Evolutionary conservation across 2,329 filamentous ascomycete species (phyloP).

Genomic region (Beauveria caledonica): DNA sequence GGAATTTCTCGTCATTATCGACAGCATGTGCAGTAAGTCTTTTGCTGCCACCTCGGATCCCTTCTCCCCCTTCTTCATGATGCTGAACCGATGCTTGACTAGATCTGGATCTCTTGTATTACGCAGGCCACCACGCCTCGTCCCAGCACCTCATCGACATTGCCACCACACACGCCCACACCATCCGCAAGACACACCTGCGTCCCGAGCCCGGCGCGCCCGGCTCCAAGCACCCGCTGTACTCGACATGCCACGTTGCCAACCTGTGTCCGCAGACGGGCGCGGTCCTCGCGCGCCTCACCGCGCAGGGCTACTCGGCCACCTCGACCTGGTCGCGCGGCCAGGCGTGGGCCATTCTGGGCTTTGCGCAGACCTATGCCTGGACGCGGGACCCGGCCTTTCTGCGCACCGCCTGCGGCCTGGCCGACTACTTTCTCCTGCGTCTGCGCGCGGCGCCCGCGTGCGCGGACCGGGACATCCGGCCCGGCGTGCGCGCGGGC

Average conservation of each 20-base stretch:
- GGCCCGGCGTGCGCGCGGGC: slow-evolving; percentile 4
- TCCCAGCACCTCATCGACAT: slow-evolving; percentile 23
- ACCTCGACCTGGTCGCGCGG: slow-evolving; percentile 41
- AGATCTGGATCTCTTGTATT: slow-evolving; percentile 30
- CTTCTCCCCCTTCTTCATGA: not conserved
- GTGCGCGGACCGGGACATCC: slow-evolving; percentile 17
- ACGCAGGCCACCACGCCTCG: slow-evolving; percentile 26
- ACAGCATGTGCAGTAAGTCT: slow-evolving; percentile 29
- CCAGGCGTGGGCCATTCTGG: slow-evolving; percentile 41
- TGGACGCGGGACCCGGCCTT: slow-evolving; percentile 37
- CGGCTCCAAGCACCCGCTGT: slow-evolving; percentile 12
- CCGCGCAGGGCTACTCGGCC: slow-evolving; percentile 37
- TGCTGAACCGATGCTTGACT: not conserved
- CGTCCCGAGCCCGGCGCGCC: slow-evolving; percentile 20
- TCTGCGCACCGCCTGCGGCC: slow-evolving; percentile 32
- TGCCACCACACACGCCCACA: slow-evolving; percentile 31
- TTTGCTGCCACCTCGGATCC: too few species aligned
- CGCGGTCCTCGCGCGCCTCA: slow-evolving; percentile 29
- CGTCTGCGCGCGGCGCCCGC: slow-evolving; percentile 24
- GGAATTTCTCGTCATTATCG: slow-evolving; percentile 32
- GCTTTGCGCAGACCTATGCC: slow-evolving; percentile 38
- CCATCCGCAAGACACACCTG: slow-evolving; percentile 31
- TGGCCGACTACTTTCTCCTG: slow-evolving; percentile 39
- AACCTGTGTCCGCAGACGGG: slow-evolving; percentile 36
- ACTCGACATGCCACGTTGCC: slow-evolving; percentile 34